Evolutionary conservation across 208 protist genomes (phyloP), one percentile per base, ranked within the genome.

Genomic region (Zelonia costaricensis): DNA sequence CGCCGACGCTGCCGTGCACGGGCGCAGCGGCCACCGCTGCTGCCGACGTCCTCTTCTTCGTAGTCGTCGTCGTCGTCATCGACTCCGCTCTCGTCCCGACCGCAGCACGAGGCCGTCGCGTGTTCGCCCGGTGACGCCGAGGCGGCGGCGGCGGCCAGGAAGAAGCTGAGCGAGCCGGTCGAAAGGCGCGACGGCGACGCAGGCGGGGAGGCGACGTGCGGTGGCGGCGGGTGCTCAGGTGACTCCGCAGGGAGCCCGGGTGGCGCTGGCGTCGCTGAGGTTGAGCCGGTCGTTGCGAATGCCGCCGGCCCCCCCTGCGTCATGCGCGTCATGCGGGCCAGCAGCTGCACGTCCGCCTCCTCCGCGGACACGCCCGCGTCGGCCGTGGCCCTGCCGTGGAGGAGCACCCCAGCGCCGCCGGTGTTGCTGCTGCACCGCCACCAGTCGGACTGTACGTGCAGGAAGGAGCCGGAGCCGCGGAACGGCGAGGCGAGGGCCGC

Each of bases 131-230:
- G 33, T 30, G 52, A 39, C 33, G 22, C 23, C 22, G 36, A 13
- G 16, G 33, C 18, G 33, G 15, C 33, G 8, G 61, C 56, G 1
- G 59, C 46, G 7, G 59, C 44, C 12, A 64, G 22, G 46, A 60
- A 63, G 18, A 52, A 71, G 55, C 23, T 58, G 48, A 71, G 65
- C 25, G 65, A 71, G 40, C 53, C 59, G n/a, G 57, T 60, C 1
- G 65, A 71, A 40, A 40, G 18, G 16, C 56, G 65, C 28, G 5
- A 38, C 5, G 65, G 65, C 22, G 65, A 63, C 16, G 56, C 5
- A 3, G 33, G 43, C 28, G 55, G 56, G 8, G 65, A 62, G 16
- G 33, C 9, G 0, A 15, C 22, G 20, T 15, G 36, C 36, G 23
- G 52, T 27, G 20, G 20, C 33, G 10, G 33, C 33, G 7, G 33